A percentile compares a stretch with the other conserved stretches of the same genome.
Conservation (phyloP, 2,329 filamentous ascomycete species). For the Claviceps digitariae region DNA sequence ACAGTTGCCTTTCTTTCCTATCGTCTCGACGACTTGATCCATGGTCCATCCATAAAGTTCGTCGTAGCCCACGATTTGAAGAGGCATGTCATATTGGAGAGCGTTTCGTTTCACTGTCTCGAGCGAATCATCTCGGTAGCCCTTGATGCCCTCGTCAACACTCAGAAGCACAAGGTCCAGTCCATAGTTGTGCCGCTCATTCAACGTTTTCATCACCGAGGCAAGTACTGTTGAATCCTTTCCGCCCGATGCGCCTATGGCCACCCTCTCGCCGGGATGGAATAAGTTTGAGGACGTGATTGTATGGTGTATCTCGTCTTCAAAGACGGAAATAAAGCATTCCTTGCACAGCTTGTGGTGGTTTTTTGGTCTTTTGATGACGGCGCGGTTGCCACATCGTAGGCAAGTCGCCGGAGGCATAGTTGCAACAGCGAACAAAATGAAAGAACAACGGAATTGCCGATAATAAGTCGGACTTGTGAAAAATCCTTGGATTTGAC, state of each 20-base stretch:
- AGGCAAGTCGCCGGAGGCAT: conserved; percentile 73
- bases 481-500: too few species aligned
- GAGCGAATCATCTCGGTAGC: conserved; percentile 88
- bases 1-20: conserved; percentile 97
- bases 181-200: conserved; percentile 77
- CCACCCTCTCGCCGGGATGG: conserved; percentile 67
- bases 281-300: conserved; percentile 76
- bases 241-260: conserved; percentile 90
- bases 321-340: conserved; percentile 81
- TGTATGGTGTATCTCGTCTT: conserved; percentile 87
- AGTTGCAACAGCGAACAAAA: neutral
- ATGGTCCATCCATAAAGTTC: conserved; percentile 98
- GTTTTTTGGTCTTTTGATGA: conserved; percentile 91
- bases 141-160: conserved; percentile 94
- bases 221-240: conserved; percentile 96
- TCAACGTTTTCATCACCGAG: conserved; percentile 85
- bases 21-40: conserved; percentile 93
- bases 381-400: conserved; percentile 63
- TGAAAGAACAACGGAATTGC: neutral
- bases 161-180: conserved; percentile 76
- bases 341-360: conserved; percentile 81
- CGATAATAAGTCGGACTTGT: too few species aligned
- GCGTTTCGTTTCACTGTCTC: conserved; percentile 96
- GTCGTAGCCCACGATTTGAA: conserved; percentile 86
- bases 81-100: conserved; percentile 74